A percentile compares a stretch with the other conserved stretches of the same genome.
phyloP scores from a whole-genome alignment of 768 basidiomycete genomes.

The Suillus placidus region DNA sequence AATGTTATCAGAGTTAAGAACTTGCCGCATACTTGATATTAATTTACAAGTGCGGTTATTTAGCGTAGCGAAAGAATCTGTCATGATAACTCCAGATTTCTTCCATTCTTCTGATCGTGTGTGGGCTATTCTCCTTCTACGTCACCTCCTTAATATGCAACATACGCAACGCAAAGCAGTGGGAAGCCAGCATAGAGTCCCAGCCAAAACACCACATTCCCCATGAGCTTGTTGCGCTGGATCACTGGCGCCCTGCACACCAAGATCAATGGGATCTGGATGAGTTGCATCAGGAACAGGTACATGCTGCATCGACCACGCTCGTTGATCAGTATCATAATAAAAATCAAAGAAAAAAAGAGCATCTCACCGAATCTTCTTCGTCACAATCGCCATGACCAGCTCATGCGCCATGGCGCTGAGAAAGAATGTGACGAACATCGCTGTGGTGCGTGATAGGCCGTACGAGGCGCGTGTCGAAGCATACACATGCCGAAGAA shows the following conservation, averaged over 20 bases:
- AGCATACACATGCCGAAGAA: constrained; percentile 94
- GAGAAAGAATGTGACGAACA: constrained; percentile 90
- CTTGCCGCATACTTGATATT: background rate
- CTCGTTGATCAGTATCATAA: background rate
- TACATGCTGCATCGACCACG: constrained; percentile 60
- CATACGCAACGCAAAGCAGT: constrained; percentile 80
- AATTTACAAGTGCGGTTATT: constrained; percentile 2
- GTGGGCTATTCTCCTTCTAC: background rate
- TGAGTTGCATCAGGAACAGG: constrained; percentile 80
- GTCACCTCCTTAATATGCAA: constrained; percentile 46
- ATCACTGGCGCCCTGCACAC: constrained; percentile 76
- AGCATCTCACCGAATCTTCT: constrained; percentile 75
- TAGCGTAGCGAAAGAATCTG: background rate
- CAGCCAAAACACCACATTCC: constrained; percentile 91
- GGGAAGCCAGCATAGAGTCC: constrained; percentile 94
- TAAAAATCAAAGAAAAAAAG: background rate
- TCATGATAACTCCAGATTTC: background rate
- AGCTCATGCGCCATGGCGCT: constrained; percentile 92
- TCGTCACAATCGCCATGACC: constrained; percentile 94
- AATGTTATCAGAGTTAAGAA: background rate
- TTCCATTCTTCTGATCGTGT: constrained; percentile 3
- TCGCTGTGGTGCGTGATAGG: constrained; percentile 77
- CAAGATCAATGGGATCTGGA: constrained; percentile 90
- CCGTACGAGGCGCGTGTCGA: constrained; percentile 79
- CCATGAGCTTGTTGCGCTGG: constrained; percentile 78